These are phyloP conservation scores for Piper betle DNA, from an alignment of 164 flowering plant genomes.

Conservation along the genomic window DNA sequence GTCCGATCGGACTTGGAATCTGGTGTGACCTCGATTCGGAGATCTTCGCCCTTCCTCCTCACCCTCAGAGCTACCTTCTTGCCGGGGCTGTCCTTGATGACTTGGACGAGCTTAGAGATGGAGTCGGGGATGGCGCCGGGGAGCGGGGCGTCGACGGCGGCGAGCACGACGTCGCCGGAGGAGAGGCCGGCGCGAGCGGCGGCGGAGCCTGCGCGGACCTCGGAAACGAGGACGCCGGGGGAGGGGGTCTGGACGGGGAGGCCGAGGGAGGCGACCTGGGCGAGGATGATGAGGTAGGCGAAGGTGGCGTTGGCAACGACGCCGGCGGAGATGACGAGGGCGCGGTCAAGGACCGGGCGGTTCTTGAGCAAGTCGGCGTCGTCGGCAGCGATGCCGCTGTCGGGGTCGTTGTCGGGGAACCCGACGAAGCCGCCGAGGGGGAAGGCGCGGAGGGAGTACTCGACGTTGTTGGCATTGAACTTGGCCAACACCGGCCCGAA, in stretches of 20 bases:
- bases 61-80: slow-evolving; percentile 55
- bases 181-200: slow-evolving; percentile 80
- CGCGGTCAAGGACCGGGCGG: slow-evolving; percentile 74
- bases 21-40: slow-evolving; percentile 56
- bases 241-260: slow-evolving; percentile 86
- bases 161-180: slow-evolving; percentile 76
- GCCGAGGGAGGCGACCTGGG: slow-evolving; percentile 72
- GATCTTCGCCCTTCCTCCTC: slow-evolving; percentile 36
- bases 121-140: slow-evolving; percentile 37
- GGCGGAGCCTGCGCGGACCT: slow-evolving; percentile 65
- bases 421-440: slow-evolving; percentile 99
- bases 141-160: slow-evolving; percentile 49
- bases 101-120: slow-evolving; percentile 63
- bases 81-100: slow-evolving; percentile 56
- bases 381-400: slow-evolving; percentile 80
- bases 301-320: slow-evolving; percentile 80
- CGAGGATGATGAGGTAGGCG: slow-evolving; percentile 69
- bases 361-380: slow-evolving; percentile 81
- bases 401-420: slow-evolving; percentile 97
- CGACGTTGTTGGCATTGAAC: slow-evolving; percentile 80
- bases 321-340: slow-evolving; percentile 85
- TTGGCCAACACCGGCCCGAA: slow-evolving; percentile 96
- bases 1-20: slow-evolving; percentile 76
- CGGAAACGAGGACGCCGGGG: slow-evolving; percentile 87
- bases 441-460: slow-evolving; percentile 86